phyloP scores from a whole-genome alignment of 2,329 filamentous ascomycete species.

The Xylaria hypoxylon region DNA sequence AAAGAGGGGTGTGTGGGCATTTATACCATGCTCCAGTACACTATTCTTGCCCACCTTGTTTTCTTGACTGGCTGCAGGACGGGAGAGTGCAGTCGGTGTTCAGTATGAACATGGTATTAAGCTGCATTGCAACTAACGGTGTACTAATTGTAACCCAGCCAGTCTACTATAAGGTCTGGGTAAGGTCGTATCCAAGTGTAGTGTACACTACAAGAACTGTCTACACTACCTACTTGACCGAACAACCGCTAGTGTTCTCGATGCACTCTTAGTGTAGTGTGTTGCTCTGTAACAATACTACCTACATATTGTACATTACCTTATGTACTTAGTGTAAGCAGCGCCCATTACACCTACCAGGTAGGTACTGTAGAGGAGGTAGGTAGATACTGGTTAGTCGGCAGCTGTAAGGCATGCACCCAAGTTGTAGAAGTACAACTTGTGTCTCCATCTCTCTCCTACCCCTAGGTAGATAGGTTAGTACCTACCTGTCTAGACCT shows the following conservation, averaged over 20 bases:
- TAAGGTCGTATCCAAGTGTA: not conserved
- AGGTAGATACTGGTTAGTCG: no score
- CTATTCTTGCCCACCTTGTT: constrained; percentile 4
- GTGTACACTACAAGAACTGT: not conserved
- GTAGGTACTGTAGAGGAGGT: no score
- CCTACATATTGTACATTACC: no score
- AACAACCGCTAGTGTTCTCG: not conserved
- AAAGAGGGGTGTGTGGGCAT: not conserved
- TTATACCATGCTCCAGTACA: constrained; percentile 3
- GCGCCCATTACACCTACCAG: no score
- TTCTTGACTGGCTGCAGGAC: not conserved
- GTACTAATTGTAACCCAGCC: constrained; percentile 5
- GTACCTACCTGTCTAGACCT: no score
- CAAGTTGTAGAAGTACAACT: no score
- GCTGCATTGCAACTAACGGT: constrained; percentile 5
- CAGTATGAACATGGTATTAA: constrained; percentile 10
- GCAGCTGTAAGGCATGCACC: no score
- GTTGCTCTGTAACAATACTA: not conserved
- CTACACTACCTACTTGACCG: not conserved
- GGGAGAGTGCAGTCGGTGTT: constrained; percentile 13
- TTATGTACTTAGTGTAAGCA: no score
- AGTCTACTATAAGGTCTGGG: no score
- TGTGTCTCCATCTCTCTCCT: no score
- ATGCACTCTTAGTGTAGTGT: not conserved
- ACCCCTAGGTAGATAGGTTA: no score